Percentiles rank a stretch among this genome's conserved stretches.
phyloP scores from a whole-genome alignment of 495 filamentous ascomycete species.

The Hypoxylon crocopeplum region DNA sequence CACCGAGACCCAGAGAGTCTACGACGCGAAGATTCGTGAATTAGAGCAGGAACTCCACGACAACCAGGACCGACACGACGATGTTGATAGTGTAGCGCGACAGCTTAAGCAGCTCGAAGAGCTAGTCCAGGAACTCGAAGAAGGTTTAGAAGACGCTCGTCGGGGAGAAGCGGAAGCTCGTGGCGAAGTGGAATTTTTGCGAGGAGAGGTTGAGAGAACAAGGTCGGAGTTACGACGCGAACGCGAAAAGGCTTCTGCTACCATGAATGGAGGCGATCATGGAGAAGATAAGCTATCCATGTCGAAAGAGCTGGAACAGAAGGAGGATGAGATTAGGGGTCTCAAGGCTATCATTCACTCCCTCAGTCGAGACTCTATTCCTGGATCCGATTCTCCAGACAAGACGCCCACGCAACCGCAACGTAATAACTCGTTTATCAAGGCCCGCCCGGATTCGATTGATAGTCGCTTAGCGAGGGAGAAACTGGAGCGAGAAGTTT shows the following conservation, averaged over 20 bases:
- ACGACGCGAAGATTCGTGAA: constrained; percentile 90
- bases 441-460: constrained; percentile 58
- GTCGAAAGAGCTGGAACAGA: constrained; percentile 85
- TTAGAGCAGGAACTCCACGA: constrained; percentile 85
- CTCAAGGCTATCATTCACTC: constrained; percentile 98
- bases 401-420: constrained; percentile 51
- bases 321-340: constrained; percentile 96
- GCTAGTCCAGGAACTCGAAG: constrained; percentile 93
- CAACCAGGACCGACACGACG: constrained; percentile 78
- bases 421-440: constrained; percentile 43
- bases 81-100: constrained; percentile 86
- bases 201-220: constrained; percentile 95
- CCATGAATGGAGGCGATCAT: constrained; percentile 60
- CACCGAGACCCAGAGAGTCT: constrained; percentile 96
- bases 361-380: constrained; percentile 75
- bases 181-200: constrained; percentile 93
- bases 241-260: constrained; percentile 80
- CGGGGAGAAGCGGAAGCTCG: constrained; percentile 97
- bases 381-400: constrained; percentile 51
- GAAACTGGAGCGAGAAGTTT: constrained; percentile 78
- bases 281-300: constrained; percentile 53
- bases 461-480: constrained; percentile 62
- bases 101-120: constrained; percentile 97
- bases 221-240: constrained; percentile 88
- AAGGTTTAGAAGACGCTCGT: constrained; percentile 93